Base-by-base conservation (phyloP, 2,329 filamentous ascomycete species). In the Mariannaea elegans region DNA sequence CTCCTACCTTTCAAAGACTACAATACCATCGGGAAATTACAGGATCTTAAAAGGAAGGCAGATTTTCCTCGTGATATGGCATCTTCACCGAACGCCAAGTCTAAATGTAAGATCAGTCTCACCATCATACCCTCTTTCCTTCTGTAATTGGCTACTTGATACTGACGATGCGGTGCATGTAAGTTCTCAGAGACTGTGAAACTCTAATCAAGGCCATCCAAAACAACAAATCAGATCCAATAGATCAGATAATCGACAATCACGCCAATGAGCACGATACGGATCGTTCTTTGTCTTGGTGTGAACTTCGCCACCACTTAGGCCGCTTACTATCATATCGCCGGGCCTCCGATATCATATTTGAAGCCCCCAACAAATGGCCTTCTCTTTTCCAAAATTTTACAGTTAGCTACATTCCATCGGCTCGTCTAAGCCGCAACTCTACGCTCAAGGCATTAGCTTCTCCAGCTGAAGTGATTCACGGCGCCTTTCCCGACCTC, bases 311-410 rank as follows among this genome's bases (percentile, higher is more conserved):
- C 6, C 70, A 73, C 18, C 66, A 58, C 23, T 54, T 71, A 6
- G 70, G 68, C 1, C 67, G 71, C 0, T 61, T 70, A n/a, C 53
- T 63, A 4, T 68, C 71, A 0, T 73, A 71, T 38, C 61, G 62
- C 3, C 59, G 61, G 6, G 70, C 69, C 2, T 46, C 66, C 3
- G 45, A 63, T 1, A 45, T 57, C 21, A 56, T 73, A 0, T 36
- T 65, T 5, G 13, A 32, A 3, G 56, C 64, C 2, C 19, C 55
- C 1, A 54, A 27, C 1, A 38, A 16, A 4, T 75, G 72, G 63
- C 69, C 66, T 0, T 27, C 42, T 0, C 55, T 76, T 4, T 76
- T 75, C 16, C 13, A 63, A 14, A 61, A 71, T 27, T 68, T 73
- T 24, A 44, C 61, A 8, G 59, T 77, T 1, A 62, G 36, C 0